Evolutionary conservation across 2,329 filamentous ascomycete genomes (phyloP).

Genomic region (Anthostomella pinea): DNA sequence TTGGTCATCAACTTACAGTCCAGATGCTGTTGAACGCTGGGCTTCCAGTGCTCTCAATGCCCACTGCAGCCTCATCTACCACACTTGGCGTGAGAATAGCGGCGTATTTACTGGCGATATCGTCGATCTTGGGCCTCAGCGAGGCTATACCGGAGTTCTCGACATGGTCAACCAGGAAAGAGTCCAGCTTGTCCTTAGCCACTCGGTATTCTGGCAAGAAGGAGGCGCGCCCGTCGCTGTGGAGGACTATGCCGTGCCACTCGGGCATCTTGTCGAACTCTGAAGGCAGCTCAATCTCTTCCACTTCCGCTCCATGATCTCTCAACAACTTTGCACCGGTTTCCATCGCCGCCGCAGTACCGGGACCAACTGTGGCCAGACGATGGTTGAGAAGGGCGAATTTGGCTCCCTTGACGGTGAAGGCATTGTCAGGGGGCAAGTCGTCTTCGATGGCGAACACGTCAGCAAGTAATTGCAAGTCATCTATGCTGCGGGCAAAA

Average conservation of each 20-base stretch:
- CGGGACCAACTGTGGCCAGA: slow-evolving; percentile 47
- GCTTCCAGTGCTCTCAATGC: slow-evolving; percentile 52
- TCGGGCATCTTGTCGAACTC: slow-evolving; percentile 46
- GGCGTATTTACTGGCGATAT: slow-evolving; percentile 47
- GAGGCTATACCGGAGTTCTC: slow-evolving; percentile 49
- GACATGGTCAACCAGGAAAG: slow-evolving; percentile 46
- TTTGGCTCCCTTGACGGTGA: slow-evolving; percentile 43
- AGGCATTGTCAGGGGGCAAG: slow-evolving; percentile 25
- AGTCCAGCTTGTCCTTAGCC: slow-evolving; percentile 45
- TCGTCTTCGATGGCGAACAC: slow-evolving; percentile 55
- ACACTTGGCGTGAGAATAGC: slow-evolving; percentile 58
- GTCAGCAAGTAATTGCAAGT: slow-evolving; percentile 54
- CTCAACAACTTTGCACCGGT: slow-evolving; percentile 39
- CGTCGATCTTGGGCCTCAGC: slow-evolving; percentile 53
- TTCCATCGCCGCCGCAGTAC: slow-evolving; percentile 41
- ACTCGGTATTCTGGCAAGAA: slow-evolving; percentile 54
- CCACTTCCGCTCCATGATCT: slow-evolving; percentile 50
- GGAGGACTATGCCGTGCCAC: slow-evolving; percentile 52
- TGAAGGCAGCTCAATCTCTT: slow-evolving; percentile 52
- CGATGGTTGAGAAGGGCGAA: slow-evolving; percentile 54
- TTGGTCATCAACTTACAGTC: slow-evolving; percentile 41
- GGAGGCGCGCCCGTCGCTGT: slow-evolving; percentile 48
- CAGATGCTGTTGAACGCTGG: slow-evolving; percentile 50
- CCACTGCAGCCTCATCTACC: slow-evolving; percentile 56
- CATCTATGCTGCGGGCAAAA: slow-evolving; percentile 55